A percentile compares a stretch with the other conserved stretches of the same genome.
These are phyloP conservation scores for Colletotrichum simmondsii DNA, from an alignment of 2,329 filamentous ascomycete genomes.

Conservation along the genomic window DNA sequence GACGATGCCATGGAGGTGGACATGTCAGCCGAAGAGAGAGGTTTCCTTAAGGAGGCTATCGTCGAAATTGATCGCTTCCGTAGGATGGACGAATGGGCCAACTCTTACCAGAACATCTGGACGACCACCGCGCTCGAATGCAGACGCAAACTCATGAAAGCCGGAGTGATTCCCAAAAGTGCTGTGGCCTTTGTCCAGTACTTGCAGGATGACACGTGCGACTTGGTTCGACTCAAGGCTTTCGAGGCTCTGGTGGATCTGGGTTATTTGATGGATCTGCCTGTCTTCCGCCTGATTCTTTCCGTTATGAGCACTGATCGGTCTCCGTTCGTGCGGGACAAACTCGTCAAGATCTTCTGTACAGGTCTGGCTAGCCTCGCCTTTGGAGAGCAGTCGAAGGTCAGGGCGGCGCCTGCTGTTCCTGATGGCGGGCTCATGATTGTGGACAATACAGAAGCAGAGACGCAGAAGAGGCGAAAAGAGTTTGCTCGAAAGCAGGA, in stretches of 20 bases:
- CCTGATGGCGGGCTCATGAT: conserved; percentile 49
- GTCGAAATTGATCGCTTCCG: conserved; percentile 75
- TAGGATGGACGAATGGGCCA: conserved; percentile 75
- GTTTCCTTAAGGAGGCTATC: conserved; percentile 63
- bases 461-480: conserved; percentile 69
- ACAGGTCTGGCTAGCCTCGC: conserved; percentile 72
- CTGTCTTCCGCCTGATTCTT: conserved; percentile 67
- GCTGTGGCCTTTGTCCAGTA: conserved; percentile 71
- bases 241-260: conserved; percentile 73
- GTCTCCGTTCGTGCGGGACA: conserved; percentile 71
- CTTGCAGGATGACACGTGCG: conserved; percentile 71
- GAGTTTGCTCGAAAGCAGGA: conserved; percentile 75
- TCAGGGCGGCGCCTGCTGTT: conserved; percentile 38
- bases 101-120: conserved; percentile 75
- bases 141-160: conserved; percentile 72
- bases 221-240: conserved; percentile 73
- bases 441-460: conserved; percentile 47
- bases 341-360: conserved; percentile 68
- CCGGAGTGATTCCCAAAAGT: conserved; percentile 65
- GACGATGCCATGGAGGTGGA: conserved; percentile 53
- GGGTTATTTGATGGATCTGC: conserved; percentile 66
- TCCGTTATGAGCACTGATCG: conserved; percentile 69
- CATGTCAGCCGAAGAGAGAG: conserved; percentile 49
- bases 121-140: conserved; percentile 72
- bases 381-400: conserved; percentile 68